Conservation (phyloP, 2,329 filamentous ascomycete genomes). For the Byssothecium circinans region DNA sequence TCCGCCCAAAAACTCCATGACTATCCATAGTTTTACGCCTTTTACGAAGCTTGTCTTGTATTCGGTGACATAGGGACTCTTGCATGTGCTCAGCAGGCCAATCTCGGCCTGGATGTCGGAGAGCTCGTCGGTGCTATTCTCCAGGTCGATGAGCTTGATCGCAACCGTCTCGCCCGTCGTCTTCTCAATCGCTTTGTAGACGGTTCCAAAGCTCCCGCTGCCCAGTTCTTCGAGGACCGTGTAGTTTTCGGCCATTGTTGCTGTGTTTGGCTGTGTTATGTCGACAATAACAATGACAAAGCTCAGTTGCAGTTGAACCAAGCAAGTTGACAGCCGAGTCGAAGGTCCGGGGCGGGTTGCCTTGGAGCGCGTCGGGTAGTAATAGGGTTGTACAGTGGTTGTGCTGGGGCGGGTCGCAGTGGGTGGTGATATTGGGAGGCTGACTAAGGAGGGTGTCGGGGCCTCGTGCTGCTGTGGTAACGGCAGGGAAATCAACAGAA, state of each 20-base stretch:
- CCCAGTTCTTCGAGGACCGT: slow-evolving; percentile 95
- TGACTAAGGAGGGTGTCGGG: slow-evolving; percentile 12
- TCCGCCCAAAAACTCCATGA: slow-evolving; percentile 96
- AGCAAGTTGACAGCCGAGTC: slow-evolving; percentile 23
- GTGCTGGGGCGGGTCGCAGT: slow-evolving; percentile 12
- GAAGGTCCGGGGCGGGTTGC: slow-evolving; percentile 27
- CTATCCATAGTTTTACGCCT: slow-evolving; percentile 97
- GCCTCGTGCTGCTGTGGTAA: slow-evolving; percentile 28
- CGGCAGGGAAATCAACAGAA: slow-evolving; percentile 29
- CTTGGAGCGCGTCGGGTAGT: slow-evolving; percentile 26
- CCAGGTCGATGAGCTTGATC: slow-evolving; percentile 98
- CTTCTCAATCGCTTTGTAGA: slow-evolving; percentile 95
- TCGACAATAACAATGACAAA: slow-evolving; percentile 21
- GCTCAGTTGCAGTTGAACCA: slow-evolving; percentile 12
- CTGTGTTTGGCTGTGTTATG: slow-evolving; percentile 13
- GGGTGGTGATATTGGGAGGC: slow-evolving; percentile 20
- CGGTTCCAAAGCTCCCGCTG: slow-evolving; percentile 95
- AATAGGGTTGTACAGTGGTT: slow-evolving; percentile 26
- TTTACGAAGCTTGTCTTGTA: slow-evolving; percentile 97
- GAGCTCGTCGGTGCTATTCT: slow-evolving; percentile 98
- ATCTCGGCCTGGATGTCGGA: slow-evolving; percentile 98
- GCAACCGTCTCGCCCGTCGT: slow-evolving; percentile 90
- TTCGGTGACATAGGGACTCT: slow-evolving; percentile 89
- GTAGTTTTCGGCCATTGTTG: slow-evolving; percentile 75
- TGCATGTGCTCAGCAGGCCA: slow-evolving; percentile 89